Evolutionary conservation across 2,329 filamentous ascomycete genomes (phyloP).

Genomic region (Leptographium wingfieldii): DNA sequence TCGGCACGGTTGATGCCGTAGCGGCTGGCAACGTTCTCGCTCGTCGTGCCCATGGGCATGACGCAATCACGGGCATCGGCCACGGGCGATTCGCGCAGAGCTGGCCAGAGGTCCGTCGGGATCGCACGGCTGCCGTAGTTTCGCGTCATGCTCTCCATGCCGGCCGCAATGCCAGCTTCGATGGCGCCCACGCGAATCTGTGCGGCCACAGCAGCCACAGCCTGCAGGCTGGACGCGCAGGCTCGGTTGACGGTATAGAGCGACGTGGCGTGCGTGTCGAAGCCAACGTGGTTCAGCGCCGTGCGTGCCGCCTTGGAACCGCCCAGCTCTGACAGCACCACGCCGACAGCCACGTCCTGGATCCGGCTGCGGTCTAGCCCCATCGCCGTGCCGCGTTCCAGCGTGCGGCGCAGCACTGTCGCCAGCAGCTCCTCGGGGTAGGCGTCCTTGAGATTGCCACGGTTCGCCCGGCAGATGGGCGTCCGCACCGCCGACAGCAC

Average conservation of each 20-base stretch:
- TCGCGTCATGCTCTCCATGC: conserved; percentile 92
- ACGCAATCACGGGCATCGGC: conserved; percentile 73
- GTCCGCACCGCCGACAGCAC: conserved; percentile 86
- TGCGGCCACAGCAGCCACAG: conserved; percentile 61
- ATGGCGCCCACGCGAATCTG: conserved; percentile 65
- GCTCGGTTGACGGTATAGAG: conserved; percentile 86
- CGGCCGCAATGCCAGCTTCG: conserved; percentile 64
- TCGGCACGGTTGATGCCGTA: conserved; percentile 63
- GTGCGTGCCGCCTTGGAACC: conserved; percentile 84
- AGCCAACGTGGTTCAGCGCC: conserved; percentile 77
- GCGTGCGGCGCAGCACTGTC: conserved; percentile 51
- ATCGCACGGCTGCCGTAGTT: conserved; percentile 84
- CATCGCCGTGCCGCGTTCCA: conserved; percentile 50
- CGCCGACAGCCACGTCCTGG: conserved; percentile 75
- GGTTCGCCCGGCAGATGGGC: conserved; percentile 70
- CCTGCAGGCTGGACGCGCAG: conserved; percentile 66
- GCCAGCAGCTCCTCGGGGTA: conserved; percentile 84
- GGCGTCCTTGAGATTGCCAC: conserved; percentile 72
- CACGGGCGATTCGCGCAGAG: conserved; percentile 47
- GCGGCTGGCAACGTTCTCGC: conserved; percentile 72
- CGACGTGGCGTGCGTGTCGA: conserved; percentile 50
- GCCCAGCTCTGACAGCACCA: conserved; percentile 81
- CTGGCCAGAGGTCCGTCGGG: conserved; percentile 67
- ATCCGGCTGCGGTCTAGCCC: conserved; percentile 56
- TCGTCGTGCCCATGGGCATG: conserved; percentile 88